Conservation (phyloP, 768 basidiomycete genomes). For the Boletellus emodensis region DNA sequence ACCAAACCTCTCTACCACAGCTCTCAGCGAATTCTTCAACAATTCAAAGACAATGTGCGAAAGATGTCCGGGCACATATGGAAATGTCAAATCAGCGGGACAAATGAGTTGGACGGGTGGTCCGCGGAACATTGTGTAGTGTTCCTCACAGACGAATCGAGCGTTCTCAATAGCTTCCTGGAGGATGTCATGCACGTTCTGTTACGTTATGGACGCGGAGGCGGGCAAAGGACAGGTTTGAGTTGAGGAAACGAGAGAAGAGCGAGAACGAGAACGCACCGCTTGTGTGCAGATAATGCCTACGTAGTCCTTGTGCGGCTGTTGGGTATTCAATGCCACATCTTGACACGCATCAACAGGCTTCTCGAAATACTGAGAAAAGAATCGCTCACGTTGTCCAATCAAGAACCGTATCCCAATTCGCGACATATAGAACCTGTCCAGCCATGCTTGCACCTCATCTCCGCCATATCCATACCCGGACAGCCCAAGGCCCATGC, state of each 20-base stretch:
- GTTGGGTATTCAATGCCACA: constrained; percentile 89
- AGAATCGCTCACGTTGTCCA: constrained; percentile 72
- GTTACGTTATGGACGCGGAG: not conserved
- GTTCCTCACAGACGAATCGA: constrained; percentile 90
- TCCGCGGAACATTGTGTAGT: constrained; percentile 92
- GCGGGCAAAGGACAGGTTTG: not conserved
- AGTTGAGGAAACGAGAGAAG: not conserved
- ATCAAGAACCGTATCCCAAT: constrained; percentile 96
- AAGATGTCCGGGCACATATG: constrained; percentile 95
- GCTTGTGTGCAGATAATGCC: constrained; percentile 96
- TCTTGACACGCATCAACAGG: constrained; percentile 45
- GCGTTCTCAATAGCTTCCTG: constrained; percentile 99
- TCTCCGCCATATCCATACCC: constrained; percentile 62
- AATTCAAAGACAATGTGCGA: constrained; percentile 97
- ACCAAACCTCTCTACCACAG: constrained; percentile 91
- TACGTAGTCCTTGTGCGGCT: constrained; percentile 87
- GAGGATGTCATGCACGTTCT: constrained; percentile 97
- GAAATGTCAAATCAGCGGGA: constrained; percentile 77
- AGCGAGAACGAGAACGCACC: constrained; percentile 40
- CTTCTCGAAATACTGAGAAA: not conserved
- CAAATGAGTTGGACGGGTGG: constrained; percentile 97
- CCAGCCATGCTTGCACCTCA: constrained; percentile 93
- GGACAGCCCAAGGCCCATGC: constrained; percentile 26
- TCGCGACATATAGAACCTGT: constrained; percentile 94
- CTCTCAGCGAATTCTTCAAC: constrained; percentile 95